Base-by-base conservation (phyloP, 805 yeast species). In the Pichia heedii region DNA sequence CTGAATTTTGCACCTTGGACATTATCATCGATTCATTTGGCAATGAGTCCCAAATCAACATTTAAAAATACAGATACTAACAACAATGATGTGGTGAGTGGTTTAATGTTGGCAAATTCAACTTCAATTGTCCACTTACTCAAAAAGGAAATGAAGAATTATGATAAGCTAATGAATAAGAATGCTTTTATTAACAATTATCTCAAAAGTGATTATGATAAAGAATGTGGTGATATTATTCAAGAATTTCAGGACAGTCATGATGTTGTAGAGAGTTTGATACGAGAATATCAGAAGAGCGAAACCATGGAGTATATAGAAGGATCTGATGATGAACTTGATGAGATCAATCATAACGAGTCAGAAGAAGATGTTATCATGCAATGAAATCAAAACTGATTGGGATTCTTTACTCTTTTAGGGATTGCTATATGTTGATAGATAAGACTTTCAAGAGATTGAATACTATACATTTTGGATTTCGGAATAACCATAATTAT, bases 1-100 rank as follows among this genome's bases (percentile, higher is more conserved):
- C 69, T 87, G 1, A 70, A 74, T 22, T 93, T 87, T 65, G 86
- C 86, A 3, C 93, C 95, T 0, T 84, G 95, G 88, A 76, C 87
- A 0, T 79, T 93, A 0, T 75, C 88, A 0, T 74, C 88, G 8
- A 73, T 88, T 6, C 93, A 87, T 55, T 68, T 88, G 0, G 88
- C 90, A 8, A 68, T 79, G 39, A 88, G 95, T 0, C 72, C 75
- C 45, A 79, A 77, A 50, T 83, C 95, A 10, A 81, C 88, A 5
- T 83, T 69, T 51, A 51, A 66, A 15, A 52, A 40, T 50, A 50
- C 27, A 34, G 41, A 22, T 3, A 40, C 51, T 33, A 12, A 29
- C 4, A 29, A 29, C 13, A 66, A 71, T 29, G 68, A 71, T 42
- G 62, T 70, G 12, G 77, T 85, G 4, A 81, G 80, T 51, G 97